These are phyloP conservation scores for Castanospermum australe DNA, from an alignment of 306 rosid species.

Conservation along the genomic window DNA sequence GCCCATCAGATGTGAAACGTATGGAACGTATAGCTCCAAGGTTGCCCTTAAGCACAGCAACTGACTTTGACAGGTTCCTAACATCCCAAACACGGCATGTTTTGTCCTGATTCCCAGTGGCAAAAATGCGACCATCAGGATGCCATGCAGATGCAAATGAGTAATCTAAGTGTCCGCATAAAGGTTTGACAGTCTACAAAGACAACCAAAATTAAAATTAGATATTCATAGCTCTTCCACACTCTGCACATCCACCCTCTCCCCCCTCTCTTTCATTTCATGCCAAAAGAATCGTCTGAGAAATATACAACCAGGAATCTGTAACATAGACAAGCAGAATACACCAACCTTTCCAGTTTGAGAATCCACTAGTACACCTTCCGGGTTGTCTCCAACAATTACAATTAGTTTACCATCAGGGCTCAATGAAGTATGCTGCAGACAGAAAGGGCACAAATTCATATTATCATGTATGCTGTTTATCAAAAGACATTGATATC, in stretches of 20 bases:
- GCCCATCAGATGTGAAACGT: constrained; percentile 59
- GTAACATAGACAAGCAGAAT: neutral
- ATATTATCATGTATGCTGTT: neutral
- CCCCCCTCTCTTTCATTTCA: neutral
- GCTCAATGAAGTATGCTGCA: constrained; percentile 61
- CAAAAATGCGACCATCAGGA: constrained; percentile 55
- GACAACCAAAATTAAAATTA: neutral
- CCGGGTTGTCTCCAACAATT: constrained; percentile 66
- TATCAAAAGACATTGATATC: neutral
- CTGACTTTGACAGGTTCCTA: constrained; percentile 54
- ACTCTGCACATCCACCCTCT: neutral
- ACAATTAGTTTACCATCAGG: constrained; percentile 57
- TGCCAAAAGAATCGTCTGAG: neutral
- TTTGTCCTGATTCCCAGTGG: constrained; percentile 76
- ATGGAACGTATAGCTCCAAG: constrained; percentile 65
- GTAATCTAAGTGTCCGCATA: constrained; percentile 63
- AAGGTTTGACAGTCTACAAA: constrained; percentile 38
- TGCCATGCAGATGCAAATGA: constrained; percentile 73
- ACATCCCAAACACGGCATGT: constrained; percentile 69
- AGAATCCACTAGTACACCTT: constrained; percentile 61
- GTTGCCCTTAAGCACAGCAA: constrained; percentile 60
- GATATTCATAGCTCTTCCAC: neutral
- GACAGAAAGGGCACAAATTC: neutral
- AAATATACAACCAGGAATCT: neutral
- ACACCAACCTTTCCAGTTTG: constrained; percentile 62